Percentiles rank a stretch among this genome's conserved stretches.
Conservation (phyloP, 352 stramenopile genomes). For the Saprolegnia parasitica region DNA sequence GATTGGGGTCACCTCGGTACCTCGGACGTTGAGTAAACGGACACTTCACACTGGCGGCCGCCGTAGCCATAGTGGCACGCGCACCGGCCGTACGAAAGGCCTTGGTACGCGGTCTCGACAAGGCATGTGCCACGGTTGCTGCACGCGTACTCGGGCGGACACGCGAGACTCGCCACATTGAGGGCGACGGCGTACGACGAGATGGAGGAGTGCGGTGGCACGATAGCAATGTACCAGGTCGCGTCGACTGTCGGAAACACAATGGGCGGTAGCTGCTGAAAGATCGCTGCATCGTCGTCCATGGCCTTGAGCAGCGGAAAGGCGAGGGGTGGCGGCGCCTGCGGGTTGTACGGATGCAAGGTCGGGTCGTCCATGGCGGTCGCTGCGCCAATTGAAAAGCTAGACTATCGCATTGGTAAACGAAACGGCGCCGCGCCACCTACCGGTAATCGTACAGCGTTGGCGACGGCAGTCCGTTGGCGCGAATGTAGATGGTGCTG, state of each 20-base stretch:
- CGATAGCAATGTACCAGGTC: slow-evolving; percentile 33
- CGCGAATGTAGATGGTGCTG: slow-evolving; percentile 35
- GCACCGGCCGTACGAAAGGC: slow-evolving; percentile 37
- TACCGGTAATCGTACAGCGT: slow-evolving; percentile 36
- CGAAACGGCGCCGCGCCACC: slow-evolving; percentile 7
- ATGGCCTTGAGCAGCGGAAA: slow-evolving; percentile 9
- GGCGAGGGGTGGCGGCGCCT: not conserved
- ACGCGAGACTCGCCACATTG: slow-evolving; percentile 32
- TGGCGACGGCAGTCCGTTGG: slow-evolving; percentile 32
- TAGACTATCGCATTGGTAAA: not conserved
- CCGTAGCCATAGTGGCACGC: slow-evolving; percentile 40
- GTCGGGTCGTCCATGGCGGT: slow-evolving; percentile 2
- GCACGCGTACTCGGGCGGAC: slow-evolving; percentile 31
- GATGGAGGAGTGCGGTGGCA: slow-evolving; percentile 9
- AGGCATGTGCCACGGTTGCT: slow-evolving; percentile 34
- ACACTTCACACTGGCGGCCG: slow-evolving; percentile 33
- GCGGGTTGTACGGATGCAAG: not conserved
- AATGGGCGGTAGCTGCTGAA: slow-evolving; percentile 29
- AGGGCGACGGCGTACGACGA: slow-evolving; percentile 32
- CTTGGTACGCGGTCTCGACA: slow-evolving; percentile 34
- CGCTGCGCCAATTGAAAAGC: slow-evolving; percentile 8
- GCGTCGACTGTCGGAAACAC: slow-evolving; percentile 32
- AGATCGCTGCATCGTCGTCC: slow-evolving; percentile 11
- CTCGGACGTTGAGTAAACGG: not conserved
- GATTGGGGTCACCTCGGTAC: not conserved